Conservation (phyloP, 805 yeast species). For the Candida ascalaphidarum region DNA sequence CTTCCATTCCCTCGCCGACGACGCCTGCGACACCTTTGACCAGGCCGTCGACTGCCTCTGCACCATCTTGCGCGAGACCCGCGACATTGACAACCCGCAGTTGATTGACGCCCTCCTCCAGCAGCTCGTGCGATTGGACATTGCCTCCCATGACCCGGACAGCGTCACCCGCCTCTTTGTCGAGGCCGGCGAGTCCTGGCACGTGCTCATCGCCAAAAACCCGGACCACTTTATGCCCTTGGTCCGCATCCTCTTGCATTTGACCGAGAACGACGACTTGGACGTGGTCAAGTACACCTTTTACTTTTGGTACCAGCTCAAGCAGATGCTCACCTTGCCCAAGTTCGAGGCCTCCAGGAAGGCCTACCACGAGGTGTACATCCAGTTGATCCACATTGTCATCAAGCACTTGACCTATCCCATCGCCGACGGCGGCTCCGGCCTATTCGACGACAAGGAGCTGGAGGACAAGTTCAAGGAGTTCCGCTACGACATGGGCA, state of each 20-base stretch:
- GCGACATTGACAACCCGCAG: slow-evolving; percentile 59
- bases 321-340: slow-evolving; percentile 58
- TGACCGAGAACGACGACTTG: slow-evolving; percentile 60
- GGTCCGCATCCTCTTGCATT: slow-evolving; percentile 60
- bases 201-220: slow-evolving; percentile 65
- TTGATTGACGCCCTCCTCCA: slow-evolving; percentile 60
- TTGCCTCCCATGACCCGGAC: slow-evolving; percentile 43
- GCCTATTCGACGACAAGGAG: slow-evolving; percentile 63
- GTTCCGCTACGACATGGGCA: slow-evolving; percentile 95
- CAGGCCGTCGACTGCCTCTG: slow-evolving; percentile 82
- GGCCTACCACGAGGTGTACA: slow-evolving; percentile 46
- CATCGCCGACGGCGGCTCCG: slow-evolving; percentile 15
- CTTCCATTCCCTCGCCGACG: slow-evolving; percentile 50
- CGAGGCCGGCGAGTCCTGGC: slow-evolving; percentile 96
- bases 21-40: slow-evolving; percentile 72
- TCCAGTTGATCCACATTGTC: slow-evolving; percentile 51
- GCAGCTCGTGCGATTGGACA: slow-evolving; percentile 54
- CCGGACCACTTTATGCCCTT: slow-evolving; percentile 66
- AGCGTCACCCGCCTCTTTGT: slow-evolving; percentile 71
- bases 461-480: slow-evolving; percentile 89
- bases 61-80: slow-evolving; percentile 71
- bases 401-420: slow-evolving; percentile 74
- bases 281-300: slow-evolving; percentile 88
- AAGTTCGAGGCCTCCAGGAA: slow-evolving; percentile 46
- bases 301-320: slow-evolving; percentile 82